Conservation (phyloP, 208 protist genomes). For the Leishmania martiniquensis region DNA sequence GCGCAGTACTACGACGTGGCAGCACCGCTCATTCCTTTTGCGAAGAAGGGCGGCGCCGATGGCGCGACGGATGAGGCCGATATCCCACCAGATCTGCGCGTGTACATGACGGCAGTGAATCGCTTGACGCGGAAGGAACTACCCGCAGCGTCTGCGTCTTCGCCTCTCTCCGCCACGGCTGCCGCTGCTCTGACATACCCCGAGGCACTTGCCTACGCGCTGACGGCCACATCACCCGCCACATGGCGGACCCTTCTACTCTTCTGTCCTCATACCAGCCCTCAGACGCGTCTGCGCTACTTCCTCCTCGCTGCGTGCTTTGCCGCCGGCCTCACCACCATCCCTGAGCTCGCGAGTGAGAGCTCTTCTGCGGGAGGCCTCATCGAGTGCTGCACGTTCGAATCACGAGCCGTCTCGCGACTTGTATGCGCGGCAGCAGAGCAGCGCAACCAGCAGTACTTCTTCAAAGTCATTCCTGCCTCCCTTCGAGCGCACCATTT, state of each 20-base stretch:
- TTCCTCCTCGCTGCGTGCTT: constrained; percentile 14
- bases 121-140: neutral
- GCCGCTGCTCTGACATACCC: constrained; percentile 6
- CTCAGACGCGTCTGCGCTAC: constrained; percentile 9
- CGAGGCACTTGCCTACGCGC: constrained; percentile 11
- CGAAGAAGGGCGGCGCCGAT: neutral
- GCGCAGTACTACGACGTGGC: constrained; percentile 43
- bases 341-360: neutral
- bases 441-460: constrained; percentile 51
- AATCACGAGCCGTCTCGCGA: constrained; percentile 33
- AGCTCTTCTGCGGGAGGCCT: neutral
- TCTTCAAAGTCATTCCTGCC: constrained; percentile 57
- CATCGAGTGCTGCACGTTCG: constrained; percentile 62
- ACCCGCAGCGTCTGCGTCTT: neutral
- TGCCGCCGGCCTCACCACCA: neutral
- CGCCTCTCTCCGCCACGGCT: neutral
- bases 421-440: constrained; percentile 49
- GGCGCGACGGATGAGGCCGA: neutral
- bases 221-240: constrained; percentile 6
- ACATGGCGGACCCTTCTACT: constrained; percentile 15
- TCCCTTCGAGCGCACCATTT: constrained; percentile 43
- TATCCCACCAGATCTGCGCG: constrained; percentile 17
- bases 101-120: neutral
- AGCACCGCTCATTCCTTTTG: constrained; percentile 10
- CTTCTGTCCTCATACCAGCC: neutral